Percentiles rank a stretch among this genome's conserved stretches.
These are phyloP conservation scores for Sphagnum magellanicum DNA, from an alignment of 228 moss, liverwort and hornwort species.

Conservation along the genomic window DNA sequence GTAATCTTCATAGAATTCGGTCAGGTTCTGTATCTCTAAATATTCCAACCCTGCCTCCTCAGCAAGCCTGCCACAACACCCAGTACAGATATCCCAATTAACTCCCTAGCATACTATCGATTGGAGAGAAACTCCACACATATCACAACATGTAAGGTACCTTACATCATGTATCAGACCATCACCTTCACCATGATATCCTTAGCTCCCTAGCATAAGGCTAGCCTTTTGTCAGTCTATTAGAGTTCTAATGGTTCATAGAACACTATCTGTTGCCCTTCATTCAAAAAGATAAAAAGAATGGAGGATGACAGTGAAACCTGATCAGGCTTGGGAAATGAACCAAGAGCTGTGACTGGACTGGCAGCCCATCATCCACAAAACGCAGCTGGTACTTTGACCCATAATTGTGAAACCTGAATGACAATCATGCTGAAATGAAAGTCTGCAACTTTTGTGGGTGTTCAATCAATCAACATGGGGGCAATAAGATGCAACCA, in stretches of 20 bases:
- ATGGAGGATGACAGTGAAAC: constrained; percentile 15
- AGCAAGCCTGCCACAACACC: constrained; percentile 42
- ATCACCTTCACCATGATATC: too few relatives aligned
- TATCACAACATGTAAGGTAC: too few relatives aligned
- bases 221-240: background rate
- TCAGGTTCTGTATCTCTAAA: constrained; percentile 90
- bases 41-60: constrained; percentile 84
- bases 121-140: too few relatives aligned
- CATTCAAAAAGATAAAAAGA: background rate
- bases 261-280: background rate
- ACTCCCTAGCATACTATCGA: too few relatives aligned
- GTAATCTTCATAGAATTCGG: constrained; percentile 91
- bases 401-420: constrained; percentile 75
- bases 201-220: background rate
- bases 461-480: too few relatives aligned
- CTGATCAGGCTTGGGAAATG: constrained; percentile 92
- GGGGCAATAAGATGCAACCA: too few relatives aligned
- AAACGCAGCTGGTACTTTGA: constrained; percentile 91
- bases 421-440: too few relatives aligned
- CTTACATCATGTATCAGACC: too few relatives aligned
- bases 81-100: too few relatives aligned
- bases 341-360: constrained; percentile 74
- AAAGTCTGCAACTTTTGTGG: too few relatives aligned
- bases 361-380: constrained; percentile 62
- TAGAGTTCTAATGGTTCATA: background rate